phyloP scores from a whole-genome alignment of 2,329 filamentous ascomycete species.

The Alternaria infectoria region DNA sequence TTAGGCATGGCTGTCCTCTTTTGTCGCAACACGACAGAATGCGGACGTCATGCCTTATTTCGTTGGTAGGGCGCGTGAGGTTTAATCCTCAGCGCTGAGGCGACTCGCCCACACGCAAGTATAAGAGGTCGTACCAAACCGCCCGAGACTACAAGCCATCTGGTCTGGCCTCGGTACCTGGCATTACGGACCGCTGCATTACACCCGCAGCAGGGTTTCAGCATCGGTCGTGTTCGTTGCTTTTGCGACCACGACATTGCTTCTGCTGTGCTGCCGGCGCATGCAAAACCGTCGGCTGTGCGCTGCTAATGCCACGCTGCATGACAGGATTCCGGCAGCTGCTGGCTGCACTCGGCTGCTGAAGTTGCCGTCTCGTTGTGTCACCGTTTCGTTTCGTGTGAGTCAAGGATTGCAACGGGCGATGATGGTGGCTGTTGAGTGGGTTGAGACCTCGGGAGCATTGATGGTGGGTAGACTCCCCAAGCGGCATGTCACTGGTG shows the following conservation, averaged over 20 bases:
- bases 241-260: constrained; percentile 14
- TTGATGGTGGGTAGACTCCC: neutral
- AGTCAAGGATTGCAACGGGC: constrained; percentile 1
- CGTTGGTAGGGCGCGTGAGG: neutral
- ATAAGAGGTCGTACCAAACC: constrained; percentile 12
- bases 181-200: constrained; percentile 20
- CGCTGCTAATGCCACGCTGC: constrained; percentile 21
- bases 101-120: neutral
- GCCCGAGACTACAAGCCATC: constrained; percentile 9
- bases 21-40: neutral
- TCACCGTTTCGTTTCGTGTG: constrained; percentile 5
- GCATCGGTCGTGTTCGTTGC: constrained; percentile 18
- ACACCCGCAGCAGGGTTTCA: constrained; percentile 16
- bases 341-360: constrained; percentile 9
- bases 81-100: neutral
- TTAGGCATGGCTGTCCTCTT: constrained; percentile 1
- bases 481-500: neutral
- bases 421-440: neutral
- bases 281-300: constrained; percentile 14
- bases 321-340: constrained; percentile 12
- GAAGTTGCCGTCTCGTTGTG: constrained; percentile 11
- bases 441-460: neutral
- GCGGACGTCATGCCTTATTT: neutral
- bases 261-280: constrained; percentile 20
- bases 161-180: constrained; percentile 20